A percentile compares a stretch with the other conserved stretches of the same genome.
Conservation (phyloP, 2,329 filamentous ascomycete species). For the Fusarium bulbicola region DNA sequence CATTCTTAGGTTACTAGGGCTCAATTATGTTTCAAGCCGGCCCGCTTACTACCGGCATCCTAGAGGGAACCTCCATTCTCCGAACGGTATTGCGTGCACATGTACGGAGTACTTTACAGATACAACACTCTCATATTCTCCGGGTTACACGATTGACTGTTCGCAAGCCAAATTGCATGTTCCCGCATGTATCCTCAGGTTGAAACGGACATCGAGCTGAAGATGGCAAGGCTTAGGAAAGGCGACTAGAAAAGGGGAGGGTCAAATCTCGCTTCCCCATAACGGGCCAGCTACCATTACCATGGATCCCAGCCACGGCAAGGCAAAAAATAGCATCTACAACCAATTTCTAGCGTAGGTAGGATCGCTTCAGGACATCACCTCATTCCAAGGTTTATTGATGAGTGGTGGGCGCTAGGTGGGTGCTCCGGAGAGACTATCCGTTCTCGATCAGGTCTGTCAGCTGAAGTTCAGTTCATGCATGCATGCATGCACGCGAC, state of each 20-base stretch:
- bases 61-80: background rate
- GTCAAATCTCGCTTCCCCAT: conserved; percentile 40
- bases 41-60: conserved; percentile 1
- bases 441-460: conserved; percentile 1
- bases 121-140: conserved; percentile 1
- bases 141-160: conserved; percentile 2
- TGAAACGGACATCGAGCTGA: conserved; percentile 3
- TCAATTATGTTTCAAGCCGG: conserved; percentile 25
- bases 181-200: conserved; percentile 1
- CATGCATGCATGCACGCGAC: background rate
- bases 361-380: conserved; percentile 7
- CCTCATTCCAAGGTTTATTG: conserved; percentile 8
- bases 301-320: background rate
- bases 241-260: conserved; percentile 15
- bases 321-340: conserved; percentile 21
- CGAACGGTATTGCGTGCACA: conserved; percentile 7
- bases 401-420: background rate
- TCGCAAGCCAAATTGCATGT: background rate
- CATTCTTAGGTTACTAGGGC: background rate
- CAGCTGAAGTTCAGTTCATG: conserved; percentile 14
- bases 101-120: background rate
- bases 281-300: conserved; percentile 18
- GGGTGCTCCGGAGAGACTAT: conserved; percentile 1
- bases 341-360: conserved; percentile 10
- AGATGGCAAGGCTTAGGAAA: background rate